Conservation (phyloP, 2,329 filamentous ascomycete genomes). For the Fusarium sp. region DNA sequence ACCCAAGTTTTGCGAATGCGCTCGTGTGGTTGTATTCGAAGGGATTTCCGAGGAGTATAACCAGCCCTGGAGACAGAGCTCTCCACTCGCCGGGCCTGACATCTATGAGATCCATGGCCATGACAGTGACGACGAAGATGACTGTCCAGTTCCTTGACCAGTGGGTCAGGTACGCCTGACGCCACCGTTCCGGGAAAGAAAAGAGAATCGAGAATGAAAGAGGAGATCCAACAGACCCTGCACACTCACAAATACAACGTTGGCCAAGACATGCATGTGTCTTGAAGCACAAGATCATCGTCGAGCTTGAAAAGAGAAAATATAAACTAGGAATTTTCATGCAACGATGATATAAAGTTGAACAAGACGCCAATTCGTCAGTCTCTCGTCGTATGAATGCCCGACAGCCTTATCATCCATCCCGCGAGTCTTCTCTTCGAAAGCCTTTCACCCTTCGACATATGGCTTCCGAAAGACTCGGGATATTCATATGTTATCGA, state of each 20-base stretch:
- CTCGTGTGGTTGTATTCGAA: neutral
- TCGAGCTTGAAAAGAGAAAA: neutral
- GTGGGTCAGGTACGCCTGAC: neutral
- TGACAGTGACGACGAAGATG: neutral
- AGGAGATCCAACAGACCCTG: neutral
- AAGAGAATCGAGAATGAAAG: neutral
- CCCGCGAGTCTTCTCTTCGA: neutral
- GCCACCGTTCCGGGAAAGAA: fast-evolving
- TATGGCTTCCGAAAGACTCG: neutral
- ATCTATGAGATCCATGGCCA: neutral
- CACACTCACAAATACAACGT: neutral
- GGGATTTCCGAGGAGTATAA: neutral
- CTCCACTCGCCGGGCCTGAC: neutral
- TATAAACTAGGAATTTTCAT: neutral
- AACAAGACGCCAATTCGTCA: neutral
- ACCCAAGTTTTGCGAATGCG: neutral
- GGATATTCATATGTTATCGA: neutral
- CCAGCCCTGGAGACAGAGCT: neutral
- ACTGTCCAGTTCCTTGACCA: neutral
- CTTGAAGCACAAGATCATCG: neutral
- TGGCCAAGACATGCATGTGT: neutral
- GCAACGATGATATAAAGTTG: neutral
- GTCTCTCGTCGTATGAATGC: neutral
- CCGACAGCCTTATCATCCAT: neutral
- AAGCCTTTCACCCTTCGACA: neutral